phyloP scores from a whole-genome alignment of 202 grass and related monocot species.

The Schoenoplectus triqueter region DNA sequence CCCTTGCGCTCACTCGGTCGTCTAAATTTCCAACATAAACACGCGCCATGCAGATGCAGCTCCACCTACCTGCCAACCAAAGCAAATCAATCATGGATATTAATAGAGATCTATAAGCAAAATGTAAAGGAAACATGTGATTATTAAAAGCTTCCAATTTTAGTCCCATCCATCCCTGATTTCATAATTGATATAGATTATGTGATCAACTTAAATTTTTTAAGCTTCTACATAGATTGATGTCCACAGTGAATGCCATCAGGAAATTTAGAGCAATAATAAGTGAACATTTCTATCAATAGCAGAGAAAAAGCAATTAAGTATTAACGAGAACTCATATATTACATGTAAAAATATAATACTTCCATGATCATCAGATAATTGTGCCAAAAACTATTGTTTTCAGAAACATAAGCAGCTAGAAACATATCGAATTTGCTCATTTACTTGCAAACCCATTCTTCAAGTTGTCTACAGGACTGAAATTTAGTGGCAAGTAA shows the following conservation, averaged over 20 bases:
- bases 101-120: neutral
- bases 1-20: conserved; percentile 67
- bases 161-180: neutral
- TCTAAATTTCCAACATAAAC: conserved; percentile 97
- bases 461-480: neutral
- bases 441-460: neutral
- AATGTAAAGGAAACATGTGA: neutral
- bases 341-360: neutral
- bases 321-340: neutral
- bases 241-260: neutral
- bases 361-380: neutral
- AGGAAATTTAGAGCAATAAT: neutral
- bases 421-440: neutral
- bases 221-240: neutral
- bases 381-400: neutral
- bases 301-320: neutral
- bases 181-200: conserved; percentile 16
- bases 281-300: neutral
- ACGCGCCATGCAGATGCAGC: conserved; percentile 59
- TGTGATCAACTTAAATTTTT: neutral
- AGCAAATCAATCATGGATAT: neutral
- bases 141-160: neutral
- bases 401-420: neutral
- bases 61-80: conserved; percentile 9
- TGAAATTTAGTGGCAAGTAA: neutral